These are phyloP conservation scores for Paraurostyla sp. DNA, from an alignment of 73 alveolate genomes.

Conservation along the genomic window DNA sequence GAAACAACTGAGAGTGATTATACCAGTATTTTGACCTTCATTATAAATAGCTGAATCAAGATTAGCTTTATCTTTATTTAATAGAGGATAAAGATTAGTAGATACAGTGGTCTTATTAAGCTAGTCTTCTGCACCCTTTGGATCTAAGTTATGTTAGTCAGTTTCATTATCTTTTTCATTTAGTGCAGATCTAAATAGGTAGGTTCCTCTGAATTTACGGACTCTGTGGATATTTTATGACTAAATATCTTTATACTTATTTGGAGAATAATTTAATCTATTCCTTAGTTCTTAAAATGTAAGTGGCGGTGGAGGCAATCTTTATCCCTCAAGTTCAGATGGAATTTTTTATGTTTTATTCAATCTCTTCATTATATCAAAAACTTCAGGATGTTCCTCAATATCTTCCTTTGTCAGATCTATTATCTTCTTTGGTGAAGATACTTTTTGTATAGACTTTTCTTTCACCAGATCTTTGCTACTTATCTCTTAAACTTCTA, in stretches of 20 bases:
- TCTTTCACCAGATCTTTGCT: background rate
- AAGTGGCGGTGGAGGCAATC: constrained; percentile 9
- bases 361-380: background rate
- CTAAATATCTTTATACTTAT: background rate
- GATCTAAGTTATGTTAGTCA: background rate
- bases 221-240: background rate
- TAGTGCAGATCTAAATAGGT: background rate
- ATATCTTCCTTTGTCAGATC: constrained; percentile 15
- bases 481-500: background rate
- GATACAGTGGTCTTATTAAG: background rate
- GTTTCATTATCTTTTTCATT: background rate
- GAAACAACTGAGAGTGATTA: constrained; percentile 10
- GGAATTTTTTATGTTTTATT: background rate
- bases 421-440: background rate
- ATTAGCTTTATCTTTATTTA: background rate
- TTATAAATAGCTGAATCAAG: constrained; percentile 7
- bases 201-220: background rate
- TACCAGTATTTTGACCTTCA: background rate
- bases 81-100: background rate
- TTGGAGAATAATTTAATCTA: background rate
- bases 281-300: background rate
- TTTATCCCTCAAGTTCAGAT: background rate
- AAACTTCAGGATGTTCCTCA: constrained; percentile 2
- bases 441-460: no score
- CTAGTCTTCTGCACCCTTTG: background rate